These are phyloP conservation scores for Sisymbrium irio DNA, from an alignment of 345 rosid genomes.

Conservation along the genomic window DNA sequence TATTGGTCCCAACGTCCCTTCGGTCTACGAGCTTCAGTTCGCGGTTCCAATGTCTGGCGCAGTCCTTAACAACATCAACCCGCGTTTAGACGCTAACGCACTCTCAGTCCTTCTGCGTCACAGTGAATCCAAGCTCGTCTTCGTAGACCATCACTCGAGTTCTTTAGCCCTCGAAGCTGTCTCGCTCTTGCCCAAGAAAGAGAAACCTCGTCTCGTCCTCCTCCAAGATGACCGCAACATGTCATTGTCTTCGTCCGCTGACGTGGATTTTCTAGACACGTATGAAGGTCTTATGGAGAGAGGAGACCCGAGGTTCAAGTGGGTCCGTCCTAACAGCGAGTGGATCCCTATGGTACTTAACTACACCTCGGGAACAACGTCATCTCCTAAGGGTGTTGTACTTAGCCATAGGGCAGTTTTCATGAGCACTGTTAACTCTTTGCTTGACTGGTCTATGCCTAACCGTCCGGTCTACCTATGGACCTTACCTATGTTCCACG, in stretches of 20 bases:
- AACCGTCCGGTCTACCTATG: conserved; percentile 52
- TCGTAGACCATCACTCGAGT: conserved; percentile 43
- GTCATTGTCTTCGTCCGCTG: background rate
- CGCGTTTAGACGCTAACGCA: conserved; percentile 51
- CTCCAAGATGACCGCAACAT: conserved; percentile 29
- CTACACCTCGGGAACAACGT: conserved; percentile 65
- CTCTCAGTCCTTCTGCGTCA: conserved; percentile 47
- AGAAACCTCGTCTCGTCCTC: conserved; percentile 43
- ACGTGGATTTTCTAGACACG: conserved; percentile 27
- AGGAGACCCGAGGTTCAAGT: conserved; percentile 42
- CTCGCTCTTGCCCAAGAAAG: conserved; percentile 26
- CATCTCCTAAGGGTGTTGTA: conserved; percentile 59
- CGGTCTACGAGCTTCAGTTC: conserved; percentile 67
- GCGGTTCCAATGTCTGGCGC: conserved; percentile 72
- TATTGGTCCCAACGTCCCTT: conserved; percentile 52
- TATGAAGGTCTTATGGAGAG: conserved; percentile 43
- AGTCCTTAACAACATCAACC: conserved; percentile 54
- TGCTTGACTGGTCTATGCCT: conserved; percentile 43
- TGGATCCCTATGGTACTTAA: conserved; percentile 56
- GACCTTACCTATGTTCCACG: conserved; percentile 64
- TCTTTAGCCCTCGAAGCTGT: conserved; percentile 45
- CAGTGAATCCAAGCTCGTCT: conserved; percentile 54
- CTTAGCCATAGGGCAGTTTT: conserved; percentile 50
- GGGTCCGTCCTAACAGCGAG: conserved; percentile 43
- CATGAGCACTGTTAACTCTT: conserved; percentile 37